Base-by-base conservation (phyloP, 2,329 filamentous ascomycete genomes). In the Teratosphaeria zuluensis region DNA sequence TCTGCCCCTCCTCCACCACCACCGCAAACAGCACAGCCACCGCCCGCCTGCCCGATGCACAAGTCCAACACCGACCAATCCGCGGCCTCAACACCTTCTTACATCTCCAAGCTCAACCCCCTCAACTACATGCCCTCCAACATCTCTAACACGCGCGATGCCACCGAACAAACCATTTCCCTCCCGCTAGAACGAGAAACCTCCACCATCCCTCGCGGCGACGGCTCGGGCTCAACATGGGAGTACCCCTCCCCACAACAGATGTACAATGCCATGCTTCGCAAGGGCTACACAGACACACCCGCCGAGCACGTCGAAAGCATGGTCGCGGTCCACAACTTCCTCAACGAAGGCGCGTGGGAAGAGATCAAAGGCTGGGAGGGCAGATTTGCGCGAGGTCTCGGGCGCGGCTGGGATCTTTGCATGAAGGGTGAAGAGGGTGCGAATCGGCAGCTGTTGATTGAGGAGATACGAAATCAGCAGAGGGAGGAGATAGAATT, bases 251-350 rank as follows among this genome's bases (percentile, higher is more conserved):
- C 91, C 0, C 92, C 94, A 0, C 94, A 99, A 77, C 94, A 99
- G 75, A 99, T 99, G 94, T 99, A 97, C 80, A 97, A 99, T 70
- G 94, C 94, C 7, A 87, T 99, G 76, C 78, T 97, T 62, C 87
- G 94, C 63, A 99, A 99, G 76, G 94, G 94, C 59, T 94, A 96
- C 75, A 91, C 88, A 0, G 92, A 97, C 72, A 97, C 94, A 0
- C 92, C 95, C 58, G 84, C 90, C 57, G 94, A 92, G 21, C 91
- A 92, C 3, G 92, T 99, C 14, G 92, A 96, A 75, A 86, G 87
- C 69, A 99, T 99, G 94, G 94, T 99, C 5, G 88, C 90, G 0
- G 90, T 97, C 11, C 94, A 99, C 79, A 99, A 99, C 75, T 97
- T 96, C 69, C 75, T 99, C 60, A 99, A 99, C 73, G 94, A 99